Evolutionary conservation across 2,329 filamentous ascomycete genomes (phyloP).

Genomic region (Aspergillus ibericus): DNA sequence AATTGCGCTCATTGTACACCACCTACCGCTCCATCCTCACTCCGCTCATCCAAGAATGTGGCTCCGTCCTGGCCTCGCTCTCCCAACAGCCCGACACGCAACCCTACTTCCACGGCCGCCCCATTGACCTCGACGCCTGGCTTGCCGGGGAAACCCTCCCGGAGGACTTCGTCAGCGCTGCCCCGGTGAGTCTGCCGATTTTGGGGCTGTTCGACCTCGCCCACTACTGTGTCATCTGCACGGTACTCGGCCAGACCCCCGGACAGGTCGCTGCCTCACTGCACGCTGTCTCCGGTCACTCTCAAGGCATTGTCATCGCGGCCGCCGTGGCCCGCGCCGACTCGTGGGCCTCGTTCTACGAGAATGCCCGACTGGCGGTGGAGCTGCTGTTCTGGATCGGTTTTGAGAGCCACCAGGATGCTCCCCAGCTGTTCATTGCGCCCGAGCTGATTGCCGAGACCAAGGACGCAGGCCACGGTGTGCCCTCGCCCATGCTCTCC

Average conservation of each 20-base stretch:
- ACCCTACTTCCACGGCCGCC: not conserved
- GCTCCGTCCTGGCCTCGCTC: not conserved
- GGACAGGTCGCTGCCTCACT: not conserved
- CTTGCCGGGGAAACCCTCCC: conserved; percentile 24
- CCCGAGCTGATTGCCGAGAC: conserved; percentile 17
- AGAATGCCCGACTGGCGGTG: conserved; percentile 27
- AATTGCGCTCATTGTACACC: not conserved
- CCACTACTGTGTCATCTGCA: conserved; percentile 3
- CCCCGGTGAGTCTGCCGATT: conserved; percentile 41
- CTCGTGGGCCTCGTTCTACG: conserved; percentile 34
- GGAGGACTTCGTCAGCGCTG: conserved; percentile 33
- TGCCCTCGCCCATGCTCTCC: not conserved
- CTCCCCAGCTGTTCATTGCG: conserved; percentile 9
- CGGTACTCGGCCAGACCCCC: not conserved
- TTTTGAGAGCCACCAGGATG: conserved; percentile 27
- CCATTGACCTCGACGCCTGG: not conserved
- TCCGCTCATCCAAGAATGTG: not conserved
- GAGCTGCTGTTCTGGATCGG: conserved; percentile 39
- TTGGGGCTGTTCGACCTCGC: conserved; percentile 34
- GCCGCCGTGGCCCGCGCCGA: conserved; percentile 31
- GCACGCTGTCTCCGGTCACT: conserved; percentile 29
- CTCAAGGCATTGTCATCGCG: conserved; percentile 40
- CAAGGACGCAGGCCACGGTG: conserved; percentile 16
- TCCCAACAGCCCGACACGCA: not conserved
- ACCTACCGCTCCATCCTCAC: not conserved